Percentiles rank a stretch among this genome's conserved stretches.
These are phyloP conservation scores for Helichrysum umbraculigerum DNA, from an alignment of 129 eudicot species.

Conservation along the genomic window DNA sequence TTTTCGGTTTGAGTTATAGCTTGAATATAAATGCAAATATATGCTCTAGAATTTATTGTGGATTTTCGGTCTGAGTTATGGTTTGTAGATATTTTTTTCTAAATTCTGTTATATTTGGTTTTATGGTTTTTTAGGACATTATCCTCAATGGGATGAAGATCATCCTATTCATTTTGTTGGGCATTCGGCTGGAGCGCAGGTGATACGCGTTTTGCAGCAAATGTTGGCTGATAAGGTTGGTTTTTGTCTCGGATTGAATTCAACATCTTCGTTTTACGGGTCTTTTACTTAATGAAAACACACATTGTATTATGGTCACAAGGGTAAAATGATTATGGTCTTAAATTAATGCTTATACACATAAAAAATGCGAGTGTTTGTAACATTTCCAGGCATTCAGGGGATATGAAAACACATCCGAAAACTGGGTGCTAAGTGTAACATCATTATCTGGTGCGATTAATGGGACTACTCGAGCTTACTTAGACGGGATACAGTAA, in stretches of 20 bases:
- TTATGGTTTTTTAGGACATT: constrained; percentile 56
- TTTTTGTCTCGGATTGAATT: constrained; percentile 9
- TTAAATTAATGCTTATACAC: neutral
- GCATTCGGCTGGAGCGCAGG: constrained; percentile 97
- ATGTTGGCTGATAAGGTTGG: constrained; percentile 93
- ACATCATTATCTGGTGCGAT: constrained; percentile 94
- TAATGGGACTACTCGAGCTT: constrained; percentile 91
- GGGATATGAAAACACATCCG: constrained; percentile 75
- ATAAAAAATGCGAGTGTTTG: neutral
- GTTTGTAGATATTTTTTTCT: neutral
- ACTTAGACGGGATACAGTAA: constrained; percentile 96
- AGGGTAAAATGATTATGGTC: neutral
- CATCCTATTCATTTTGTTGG: constrained; percentile 98
- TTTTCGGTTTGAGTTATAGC: neutral
- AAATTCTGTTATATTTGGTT: constrained; percentile 30
- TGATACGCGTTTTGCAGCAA: constrained; percentile 83
- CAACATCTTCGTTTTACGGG: neutral
- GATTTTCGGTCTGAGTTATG: constrained; percentile 8
- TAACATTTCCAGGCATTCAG: constrained; percentile 63
- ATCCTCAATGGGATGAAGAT: constrained; percentile 95
- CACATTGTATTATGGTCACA: neutral
- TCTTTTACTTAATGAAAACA: neutral
- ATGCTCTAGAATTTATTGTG: neutral
- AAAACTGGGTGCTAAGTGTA: constrained; percentile 84
- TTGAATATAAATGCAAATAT: neutral